These are phyloP conservation scores for Omphalea diandra DNA, from an alignment of 441 rosid genomes.

Conservation along the genomic window DNA sequence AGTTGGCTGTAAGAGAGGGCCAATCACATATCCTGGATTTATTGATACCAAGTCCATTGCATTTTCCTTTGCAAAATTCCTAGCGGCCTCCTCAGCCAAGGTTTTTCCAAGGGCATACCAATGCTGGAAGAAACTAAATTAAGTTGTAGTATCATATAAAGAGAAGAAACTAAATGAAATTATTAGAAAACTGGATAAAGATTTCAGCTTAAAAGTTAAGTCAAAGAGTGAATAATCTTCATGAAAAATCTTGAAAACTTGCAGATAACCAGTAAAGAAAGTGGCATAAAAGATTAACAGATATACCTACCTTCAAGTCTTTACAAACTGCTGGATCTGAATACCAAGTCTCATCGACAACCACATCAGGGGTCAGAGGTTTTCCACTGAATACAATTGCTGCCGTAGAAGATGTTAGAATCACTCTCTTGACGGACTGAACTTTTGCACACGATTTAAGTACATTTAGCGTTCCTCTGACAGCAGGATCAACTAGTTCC, in stretches of 20 bases:
- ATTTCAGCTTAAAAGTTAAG: no score
- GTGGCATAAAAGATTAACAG: no score
- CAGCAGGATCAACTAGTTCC: slow-evolving; percentile 50
- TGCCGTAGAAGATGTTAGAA: slow-evolving; percentile 46
- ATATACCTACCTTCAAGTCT: no score
- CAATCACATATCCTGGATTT: slow-evolving; percentile 59
- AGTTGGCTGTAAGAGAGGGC: slow-evolving; percentile 57
- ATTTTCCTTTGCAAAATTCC: slow-evolving; percentile 61
- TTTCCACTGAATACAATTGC: slow-evolving; percentile 30
- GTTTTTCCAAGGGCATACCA: slow-evolving; percentile 46
- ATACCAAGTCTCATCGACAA: slow-evolving; percentile 60
- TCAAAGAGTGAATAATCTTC: no score
- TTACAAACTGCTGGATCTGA: slow-evolving; percentile 57
- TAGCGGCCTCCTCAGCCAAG: slow-evolving; percentile 75
- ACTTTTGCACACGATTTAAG: slow-evolving; percentile 42
- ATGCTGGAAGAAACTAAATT: background rate
- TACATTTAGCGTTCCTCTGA: slow-evolving; percentile 50
- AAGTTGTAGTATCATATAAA: background rate
- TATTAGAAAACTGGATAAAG: no score
- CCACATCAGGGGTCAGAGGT: slow-evolving; percentile 36
- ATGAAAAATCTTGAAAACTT: no score
- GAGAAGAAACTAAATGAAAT: no score
- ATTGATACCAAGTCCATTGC: slow-evolving; percentile 71
- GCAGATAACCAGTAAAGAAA: no score
- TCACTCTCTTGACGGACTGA: slow-evolving; percentile 44